Conservation (phyloP, 2,329 filamentous ascomycete species). For the Cercospora sp. region DNA sequence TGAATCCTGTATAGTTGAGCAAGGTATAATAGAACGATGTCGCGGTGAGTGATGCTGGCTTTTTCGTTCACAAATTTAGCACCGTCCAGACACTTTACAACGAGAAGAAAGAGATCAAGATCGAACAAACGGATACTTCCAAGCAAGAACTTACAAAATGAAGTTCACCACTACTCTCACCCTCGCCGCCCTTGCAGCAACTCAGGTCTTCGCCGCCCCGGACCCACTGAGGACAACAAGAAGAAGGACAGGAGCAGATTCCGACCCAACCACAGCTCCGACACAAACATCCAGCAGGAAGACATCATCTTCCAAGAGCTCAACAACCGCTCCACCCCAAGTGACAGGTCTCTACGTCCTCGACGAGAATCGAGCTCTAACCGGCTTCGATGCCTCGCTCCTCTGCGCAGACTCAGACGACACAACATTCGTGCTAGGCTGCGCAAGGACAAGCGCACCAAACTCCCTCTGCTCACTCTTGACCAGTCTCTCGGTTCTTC, state of each 20-base stretch:
- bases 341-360: conserved; percentile 6
- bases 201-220: background rate
- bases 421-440: conserved; percentile 8
- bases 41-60: background rate
- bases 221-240: background rate
- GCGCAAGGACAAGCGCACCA: background rate
- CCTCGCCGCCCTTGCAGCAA: background rate
- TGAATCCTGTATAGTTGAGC: background rate
- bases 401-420: conserved; percentile 5
- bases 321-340: background rate
- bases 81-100: background rate
- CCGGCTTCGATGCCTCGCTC: conserved; percentile 7
- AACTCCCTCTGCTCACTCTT: background rate
- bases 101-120: background rate
- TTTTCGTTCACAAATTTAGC: background rate
- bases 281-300: background rate
- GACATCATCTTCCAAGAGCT: background rate
- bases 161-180: background rate
- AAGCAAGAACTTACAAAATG: background rate
- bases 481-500: background rate
- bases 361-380: background rate
- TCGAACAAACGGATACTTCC: background rate
- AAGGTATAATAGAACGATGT: background rate
- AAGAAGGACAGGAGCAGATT: background rate
- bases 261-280: background rate